Evolutionary conservation across 2,329 filamentous ascomycete genomes (phyloP).

Genomic region (Hypoxylon sp.): DNA sequence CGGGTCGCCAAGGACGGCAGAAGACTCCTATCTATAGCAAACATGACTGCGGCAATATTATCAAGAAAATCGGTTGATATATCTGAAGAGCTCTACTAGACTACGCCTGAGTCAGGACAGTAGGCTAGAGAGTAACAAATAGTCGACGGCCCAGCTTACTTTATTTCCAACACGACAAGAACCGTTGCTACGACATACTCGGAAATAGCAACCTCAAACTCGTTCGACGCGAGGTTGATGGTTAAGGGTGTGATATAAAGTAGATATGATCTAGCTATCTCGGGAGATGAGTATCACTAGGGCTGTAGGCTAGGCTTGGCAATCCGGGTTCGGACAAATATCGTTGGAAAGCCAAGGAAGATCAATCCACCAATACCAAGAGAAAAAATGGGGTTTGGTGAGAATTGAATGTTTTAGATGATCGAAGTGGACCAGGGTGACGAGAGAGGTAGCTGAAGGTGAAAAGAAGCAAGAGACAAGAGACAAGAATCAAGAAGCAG

Average conservation of each 20-base stretch:
- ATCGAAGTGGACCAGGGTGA: slow-evolving; percentile 29
- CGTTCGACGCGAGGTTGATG: slow-evolving; percentile 23
- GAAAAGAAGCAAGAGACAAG: not conserved
- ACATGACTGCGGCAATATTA: slow-evolving; percentile 58
- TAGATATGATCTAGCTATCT: slow-evolving; percentile 35
- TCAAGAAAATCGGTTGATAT: slow-evolving; percentile 19
- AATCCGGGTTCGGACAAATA: slow-evolving; percentile 33
- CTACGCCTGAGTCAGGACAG: slow-evolving; percentile 22
- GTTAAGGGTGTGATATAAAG: slow-evolving; percentile 37
- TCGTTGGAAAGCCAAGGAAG: slow-evolving; percentile 37
- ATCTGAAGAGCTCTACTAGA: slow-evolving; percentile 27
- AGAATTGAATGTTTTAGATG: slow-evolving; percentile 29
- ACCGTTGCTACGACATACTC: slow-evolving; percentile 39
- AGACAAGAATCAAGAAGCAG: not conserved
- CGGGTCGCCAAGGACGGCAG: slow-evolving; percentile 72
- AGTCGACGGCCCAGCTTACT: slow-evolving; percentile 31
- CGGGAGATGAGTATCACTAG: slow-evolving; percentile 39
- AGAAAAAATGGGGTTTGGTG: slow-evolving; percentile 24
- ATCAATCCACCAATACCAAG: slow-evolving; percentile 41
- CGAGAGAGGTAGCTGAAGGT: slow-evolving; percentile 15
- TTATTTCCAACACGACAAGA: slow-evolving; percentile 13
- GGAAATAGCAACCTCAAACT: slow-evolving; percentile 24
- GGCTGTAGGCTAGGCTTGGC: slow-evolving; percentile 39
- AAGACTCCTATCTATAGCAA: slow-evolving; percentile 69
- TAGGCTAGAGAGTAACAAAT: not conserved